Evolutionary conservation across 805 yeast species (phyloP).

Genomic region (Millerozyma acaciae): DNA sequence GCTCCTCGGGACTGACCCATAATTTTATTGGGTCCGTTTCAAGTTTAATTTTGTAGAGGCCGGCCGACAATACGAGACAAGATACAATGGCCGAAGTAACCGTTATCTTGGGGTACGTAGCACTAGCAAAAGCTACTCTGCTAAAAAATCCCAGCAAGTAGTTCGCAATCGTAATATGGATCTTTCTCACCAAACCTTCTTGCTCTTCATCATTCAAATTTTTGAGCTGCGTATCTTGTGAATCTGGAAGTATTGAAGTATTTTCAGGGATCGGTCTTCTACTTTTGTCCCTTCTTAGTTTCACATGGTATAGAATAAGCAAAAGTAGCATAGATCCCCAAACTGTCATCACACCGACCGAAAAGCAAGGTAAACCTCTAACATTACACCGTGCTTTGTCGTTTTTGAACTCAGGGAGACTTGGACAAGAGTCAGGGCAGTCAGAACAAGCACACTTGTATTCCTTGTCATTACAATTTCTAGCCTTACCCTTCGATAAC

Average conservation of each 20-base stretch:
- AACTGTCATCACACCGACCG: slow-evolving; percentile 53
- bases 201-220: too few species aligned
- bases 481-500: slow-evolving; percentile 27
- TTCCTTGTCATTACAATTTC: slow-evolving; percentile 57
- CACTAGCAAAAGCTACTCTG: too few species aligned
- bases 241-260: too few species aligned
- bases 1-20: slow-evolving; percentile 84
- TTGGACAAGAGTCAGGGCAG: slow-evolving; percentile 79
- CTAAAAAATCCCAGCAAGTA: too few species aligned
- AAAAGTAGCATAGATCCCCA: slow-evolving; percentile 40
- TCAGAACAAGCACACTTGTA: slow-evolving; percentile 89
- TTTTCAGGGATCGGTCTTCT: slow-evolving; percentile 3
- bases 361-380: slow-evolving; percentile 67
- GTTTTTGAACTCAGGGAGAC: slow-evolving; percentile 44
- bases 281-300: slow-evolving; percentile 11
- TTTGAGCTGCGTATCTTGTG: too few species aligned
- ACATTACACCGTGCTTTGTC: slow-evolving; percentile 46
- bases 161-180: too few species aligned
- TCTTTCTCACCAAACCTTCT: too few species aligned
- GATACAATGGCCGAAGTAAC: slow-evolving; percentile 27
- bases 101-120: too few species aligned
- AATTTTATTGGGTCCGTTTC: slow-evolving; percentile 79
- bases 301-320: slow-evolving; percentile 40
- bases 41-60: slow-evolving; percentile 48
- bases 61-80: slow-evolving; percentile 47